These are phyloP conservation scores for Aureobasidium sp. DNA, from an alignment of 2,329 filamentous ascomycete species.

Conservation along the genomic window DNA sequence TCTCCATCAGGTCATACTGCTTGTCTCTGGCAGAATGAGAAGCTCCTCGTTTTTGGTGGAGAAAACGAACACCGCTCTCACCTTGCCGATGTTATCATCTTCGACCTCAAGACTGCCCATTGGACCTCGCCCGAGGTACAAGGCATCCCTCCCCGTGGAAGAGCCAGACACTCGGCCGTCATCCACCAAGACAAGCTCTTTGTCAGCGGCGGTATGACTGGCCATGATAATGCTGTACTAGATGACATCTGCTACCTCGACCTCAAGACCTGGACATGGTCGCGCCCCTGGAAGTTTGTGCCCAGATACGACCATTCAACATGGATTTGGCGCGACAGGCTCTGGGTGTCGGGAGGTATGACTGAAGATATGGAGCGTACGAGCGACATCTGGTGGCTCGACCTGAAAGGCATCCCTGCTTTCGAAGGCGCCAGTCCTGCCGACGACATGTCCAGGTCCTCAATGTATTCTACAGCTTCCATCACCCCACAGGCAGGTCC, in stretches of 20 bases:
- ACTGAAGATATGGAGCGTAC: constrained; percentile 96
- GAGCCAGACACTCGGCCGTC: constrained; percentile 87
- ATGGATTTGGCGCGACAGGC: constrained; percentile 83
- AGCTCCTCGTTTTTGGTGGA: constrained; percentile 93
- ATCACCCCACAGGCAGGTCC: constrained; percentile 32
- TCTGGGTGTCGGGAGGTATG: constrained; percentile 95
- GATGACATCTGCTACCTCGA: constrained; percentile 97
- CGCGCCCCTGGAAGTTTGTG: constrained; percentile 90
- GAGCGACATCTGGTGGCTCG: constrained; percentile 94
- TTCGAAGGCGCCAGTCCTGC: constrained; percentile 44
- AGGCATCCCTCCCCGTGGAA: constrained; percentile 78
- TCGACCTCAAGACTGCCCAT: constrained; percentile 87
- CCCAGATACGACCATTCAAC: constrained; percentile 90
- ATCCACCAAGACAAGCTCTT: constrained; percentile 96
- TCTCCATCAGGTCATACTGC: constrained; percentile 71
- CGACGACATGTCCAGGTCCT: constrained; percentile 24
- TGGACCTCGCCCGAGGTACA: constrained; percentile 90
- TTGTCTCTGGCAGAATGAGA: constrained; percentile 86
- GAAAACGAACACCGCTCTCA: constrained; percentile 97
- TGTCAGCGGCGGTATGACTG: constrained; percentile 90
- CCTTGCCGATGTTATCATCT: constrained; percentile 90
- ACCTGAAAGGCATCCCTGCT: constrained; percentile 82
- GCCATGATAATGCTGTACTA: constrained; percentile 82
- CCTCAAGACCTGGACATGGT: constrained; percentile 97
- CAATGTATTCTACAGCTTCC: constrained; percentile 22